Percentiles rank a stretch among this genome's conserved stretches.
phyloP scores from a whole-genome alignment of 2,329 filamentous ascomycete genomes.

The Fusarium chuoi region DNA sequence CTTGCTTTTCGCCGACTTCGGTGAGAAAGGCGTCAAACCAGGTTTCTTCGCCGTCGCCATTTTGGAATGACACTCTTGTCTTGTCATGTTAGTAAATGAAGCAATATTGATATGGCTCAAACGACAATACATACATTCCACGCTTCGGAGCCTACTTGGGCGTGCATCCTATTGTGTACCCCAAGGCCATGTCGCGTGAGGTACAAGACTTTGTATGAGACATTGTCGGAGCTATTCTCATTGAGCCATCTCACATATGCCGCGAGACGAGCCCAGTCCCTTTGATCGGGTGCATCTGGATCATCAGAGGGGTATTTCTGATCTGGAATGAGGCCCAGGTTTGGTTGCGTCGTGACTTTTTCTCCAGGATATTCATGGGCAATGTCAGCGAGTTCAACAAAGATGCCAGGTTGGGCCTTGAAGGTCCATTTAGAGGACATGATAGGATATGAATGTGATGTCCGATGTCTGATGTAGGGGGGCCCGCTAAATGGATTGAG shows the following conservation, averaged over 20 bases:
- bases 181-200: constrained; percentile 69
- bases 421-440: constrained; percentile 42
- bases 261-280: constrained; percentile 64
- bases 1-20: constrained; percentile 62
- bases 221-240: constrained; percentile 51
- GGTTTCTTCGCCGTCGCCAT: constrained; percentile 51
- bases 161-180: constrained; percentile 59
- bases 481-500: neutral
- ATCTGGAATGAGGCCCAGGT: constrained; percentile 64
- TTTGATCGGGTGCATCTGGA: constrained; percentile 43
- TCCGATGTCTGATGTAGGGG: neutral
- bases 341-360: constrained; percentile 55
- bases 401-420: constrained; percentile 47
- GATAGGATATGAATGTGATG: neutral
- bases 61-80: constrained; percentile 52
- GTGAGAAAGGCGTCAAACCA: constrained; percentile 63
- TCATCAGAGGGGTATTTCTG: constrained; percentile 57
- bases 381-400: constrained; percentile 55
- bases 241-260: constrained; percentile 61
- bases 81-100: constrained; percentile 5
- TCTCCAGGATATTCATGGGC: constrained; percentile 41
- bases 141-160: constrained; percentile 64
- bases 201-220: constrained; percentile 64
- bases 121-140: constrained; percentile 59
- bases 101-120: no score